These are phyloP conservation scores for Neurospora africana DNA, from an alignment of 495 filamentous ascomycete species.

Conservation along the genomic window DNA sequence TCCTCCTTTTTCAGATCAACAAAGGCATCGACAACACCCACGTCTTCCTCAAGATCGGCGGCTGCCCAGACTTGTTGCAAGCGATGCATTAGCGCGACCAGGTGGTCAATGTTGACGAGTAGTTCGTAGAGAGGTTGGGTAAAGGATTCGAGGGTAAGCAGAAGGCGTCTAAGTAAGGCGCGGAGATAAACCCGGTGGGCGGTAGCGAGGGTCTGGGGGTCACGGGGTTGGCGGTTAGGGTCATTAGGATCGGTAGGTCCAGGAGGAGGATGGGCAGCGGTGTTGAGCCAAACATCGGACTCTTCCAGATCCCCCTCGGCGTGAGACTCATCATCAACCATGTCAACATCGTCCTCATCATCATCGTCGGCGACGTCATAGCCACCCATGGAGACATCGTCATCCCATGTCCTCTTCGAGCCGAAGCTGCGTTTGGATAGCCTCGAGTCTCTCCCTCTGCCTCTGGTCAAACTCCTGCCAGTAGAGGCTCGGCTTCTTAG, in stretches of 20 bases:
- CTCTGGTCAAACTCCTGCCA: not conserved
- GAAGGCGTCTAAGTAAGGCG: slow-evolving; percentile 52
- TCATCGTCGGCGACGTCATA: not conserved
- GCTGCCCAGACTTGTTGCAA: slow-evolving; percentile 62
- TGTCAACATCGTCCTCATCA: slow-evolving; percentile 12
- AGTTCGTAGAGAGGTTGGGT: slow-evolving; percentile 59
- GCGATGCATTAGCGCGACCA: slow-evolving; percentile 62
- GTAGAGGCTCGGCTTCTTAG: slow-evolving; percentile 9
- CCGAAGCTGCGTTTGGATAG: not conserved
- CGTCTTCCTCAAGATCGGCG: slow-evolving; percentile 66
- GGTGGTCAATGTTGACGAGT: slow-evolving; percentile 61
- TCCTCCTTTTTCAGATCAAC: slow-evolving; percentile 62
- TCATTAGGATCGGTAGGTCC: not conserved
- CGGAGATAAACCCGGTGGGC: slow-evolving; percentile 69
- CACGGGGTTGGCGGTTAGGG: slow-evolving; percentile 33
- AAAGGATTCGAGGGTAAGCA: slow-evolving; percentile 60
- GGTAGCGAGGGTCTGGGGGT: slow-evolving; percentile 72
- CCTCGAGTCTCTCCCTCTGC: not conserved
- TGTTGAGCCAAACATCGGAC: slow-evolving; percentile 1
- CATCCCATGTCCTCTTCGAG: not conserved
- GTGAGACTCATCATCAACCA: slow-evolving; percentile 3
- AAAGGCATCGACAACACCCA: slow-evolving; percentile 64
- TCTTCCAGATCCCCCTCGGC: slow-evolving; percentile 2
- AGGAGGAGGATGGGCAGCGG: not conserved
- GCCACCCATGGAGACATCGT: not conserved